phyloP scores from a whole-genome alignment of 129 eudicot species.

The Oenanthe sinensis region DNA sequence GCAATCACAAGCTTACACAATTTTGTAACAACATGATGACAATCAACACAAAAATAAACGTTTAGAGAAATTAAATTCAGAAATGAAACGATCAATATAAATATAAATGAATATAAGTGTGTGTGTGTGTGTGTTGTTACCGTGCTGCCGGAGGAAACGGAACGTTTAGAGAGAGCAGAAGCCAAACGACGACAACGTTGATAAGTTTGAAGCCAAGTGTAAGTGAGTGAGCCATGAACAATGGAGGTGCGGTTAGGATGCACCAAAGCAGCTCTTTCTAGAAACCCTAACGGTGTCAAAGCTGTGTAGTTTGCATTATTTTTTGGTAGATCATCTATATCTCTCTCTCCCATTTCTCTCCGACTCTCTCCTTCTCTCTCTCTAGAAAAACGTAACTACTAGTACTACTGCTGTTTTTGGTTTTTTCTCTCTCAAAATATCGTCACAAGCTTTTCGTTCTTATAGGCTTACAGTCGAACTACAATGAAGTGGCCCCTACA shows the following conservation, averaged over 20 bases:
- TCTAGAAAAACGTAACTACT: neutral
- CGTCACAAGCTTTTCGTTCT: neutral
- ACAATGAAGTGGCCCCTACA: neutral
- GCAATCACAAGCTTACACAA: neutral
- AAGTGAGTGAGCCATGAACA: conserved; percentile 48
- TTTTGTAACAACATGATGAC: neutral
- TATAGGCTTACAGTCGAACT: neutral
- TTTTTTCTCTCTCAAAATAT: neutral
- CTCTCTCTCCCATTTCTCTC: conserved; percentile 31
- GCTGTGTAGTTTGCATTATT: conserved; percentile 77
- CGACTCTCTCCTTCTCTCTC: neutral
- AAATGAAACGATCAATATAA: neutral
- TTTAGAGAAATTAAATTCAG: neutral
- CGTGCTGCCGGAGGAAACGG: conserved; percentile 56
- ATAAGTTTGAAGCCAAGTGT: conserved; percentile 88
- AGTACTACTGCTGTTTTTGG: neutral
- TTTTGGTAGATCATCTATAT: conserved; percentile 77
- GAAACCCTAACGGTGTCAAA: conserved; percentile 70
- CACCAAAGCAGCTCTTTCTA: conserved; percentile 81
- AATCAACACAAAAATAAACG: neutral
- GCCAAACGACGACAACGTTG: conserved; percentile 76
- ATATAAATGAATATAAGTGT: neutral
- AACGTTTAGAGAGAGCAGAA: conserved; percentile 54
- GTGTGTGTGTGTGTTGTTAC: conserved; percentile 18
- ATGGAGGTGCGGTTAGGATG: conserved; percentile 64